Evolutionary conservation across 78 protist species (phyloP).

Genomic region (Dictyostelium firmibasis): DNA sequence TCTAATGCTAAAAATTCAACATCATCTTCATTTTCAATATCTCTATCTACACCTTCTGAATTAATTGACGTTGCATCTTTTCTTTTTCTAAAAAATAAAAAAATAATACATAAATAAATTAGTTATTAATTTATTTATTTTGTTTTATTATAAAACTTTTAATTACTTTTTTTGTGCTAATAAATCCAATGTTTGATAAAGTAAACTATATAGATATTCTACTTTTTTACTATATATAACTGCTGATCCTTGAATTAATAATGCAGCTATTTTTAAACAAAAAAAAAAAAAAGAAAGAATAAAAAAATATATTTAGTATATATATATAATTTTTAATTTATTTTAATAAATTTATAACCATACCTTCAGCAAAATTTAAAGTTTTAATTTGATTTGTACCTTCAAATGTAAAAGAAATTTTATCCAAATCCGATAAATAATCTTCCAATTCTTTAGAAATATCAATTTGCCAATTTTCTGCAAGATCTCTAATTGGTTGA

Average conservation of each 20-base stretch:
- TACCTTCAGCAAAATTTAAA: slow-evolving; percentile 94
- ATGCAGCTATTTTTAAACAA: slow-evolving; percentile 84
- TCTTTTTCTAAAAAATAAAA: slow-evolving; percentile 19
- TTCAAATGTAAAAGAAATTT: slow-evolving; percentile 77
- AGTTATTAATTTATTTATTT: background rate
- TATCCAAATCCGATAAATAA: slow-evolving; percentile 85
- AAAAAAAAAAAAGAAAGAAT: background rate
- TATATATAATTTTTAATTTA: background rate
- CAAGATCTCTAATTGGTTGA: slow-evolving; percentile 85
- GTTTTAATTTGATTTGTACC: slow-evolving; percentile 12
- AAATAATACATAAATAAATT: background rate
- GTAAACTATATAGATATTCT: slow-evolving; percentile 88
- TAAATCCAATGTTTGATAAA: slow-evolving; percentile 85
- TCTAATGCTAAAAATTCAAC: slow-evolving; percentile 65
- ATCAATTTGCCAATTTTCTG: slow-evolving; percentile 93
- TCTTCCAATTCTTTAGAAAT: slow-evolving; percentile 92
- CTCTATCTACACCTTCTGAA: slow-evolving; percentile 44
- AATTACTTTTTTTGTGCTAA: slow-evolving; percentile 52
- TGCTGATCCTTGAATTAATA: slow-evolving; percentile 95
- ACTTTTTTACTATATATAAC: slow-evolving; percentile 92
- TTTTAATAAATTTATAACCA: no score
- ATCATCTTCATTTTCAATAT: slow-evolving; percentile 25
- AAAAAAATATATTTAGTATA: background rate
- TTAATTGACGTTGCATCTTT: slow-evolving; percentile 44
- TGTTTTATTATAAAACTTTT: background rate